Evolutionary conservation across 2,329 filamentous ascomycete species (phyloP).

Genomic region (Aureobasidium lini): DNA sequence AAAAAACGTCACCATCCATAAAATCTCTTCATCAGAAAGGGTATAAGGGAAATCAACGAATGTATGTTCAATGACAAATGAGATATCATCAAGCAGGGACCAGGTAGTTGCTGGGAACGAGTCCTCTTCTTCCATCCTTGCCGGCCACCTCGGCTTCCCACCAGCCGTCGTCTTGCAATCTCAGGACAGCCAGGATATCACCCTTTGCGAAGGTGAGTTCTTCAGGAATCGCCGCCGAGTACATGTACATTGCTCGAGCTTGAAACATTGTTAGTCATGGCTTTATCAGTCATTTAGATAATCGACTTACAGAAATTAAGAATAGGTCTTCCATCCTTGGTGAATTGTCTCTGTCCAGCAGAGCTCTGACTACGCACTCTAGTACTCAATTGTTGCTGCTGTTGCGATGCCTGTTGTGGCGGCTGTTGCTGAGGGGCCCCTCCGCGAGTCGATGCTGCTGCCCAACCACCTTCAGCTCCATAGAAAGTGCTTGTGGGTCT

Average conservation of each 20-base stretch:
- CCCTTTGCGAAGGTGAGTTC: constrained; percentile 90
- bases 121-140: constrained; percentile 45
- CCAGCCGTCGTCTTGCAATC: constrained; percentile 96
- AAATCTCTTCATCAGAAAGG: background rate
- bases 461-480: constrained; percentile 25
- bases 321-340: constrained; percentile 77
- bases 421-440: background rate
- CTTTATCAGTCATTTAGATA: background rate
- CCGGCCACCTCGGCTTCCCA: constrained; percentile 95
- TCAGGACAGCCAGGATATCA: constrained; percentile 78
- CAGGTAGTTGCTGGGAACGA: constrained; percentile 59
- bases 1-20: too few species aligned
- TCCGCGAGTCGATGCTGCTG: constrained; percentile 11
- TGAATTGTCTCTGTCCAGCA: constrained; percentile 78
- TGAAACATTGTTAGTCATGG: constrained; percentile 15
- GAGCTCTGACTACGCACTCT: constrained; percentile 71
- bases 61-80: background rate
- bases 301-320: constrained; percentile 79
- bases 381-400: constrained; percentile 26
- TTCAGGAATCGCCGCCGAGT: constrained; percentile 89
- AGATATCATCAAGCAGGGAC: background rate
- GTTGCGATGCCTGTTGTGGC: constrained; percentile 18
- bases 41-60: background rate
- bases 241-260: constrained; percentile 93
- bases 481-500: constrained; percentile 41